Evolutionary conservation across 1,284 basidiomycete species (phyloP), one percentile per base, ranked within the genome.

Genomic region (Puccinia coronata): DNA sequence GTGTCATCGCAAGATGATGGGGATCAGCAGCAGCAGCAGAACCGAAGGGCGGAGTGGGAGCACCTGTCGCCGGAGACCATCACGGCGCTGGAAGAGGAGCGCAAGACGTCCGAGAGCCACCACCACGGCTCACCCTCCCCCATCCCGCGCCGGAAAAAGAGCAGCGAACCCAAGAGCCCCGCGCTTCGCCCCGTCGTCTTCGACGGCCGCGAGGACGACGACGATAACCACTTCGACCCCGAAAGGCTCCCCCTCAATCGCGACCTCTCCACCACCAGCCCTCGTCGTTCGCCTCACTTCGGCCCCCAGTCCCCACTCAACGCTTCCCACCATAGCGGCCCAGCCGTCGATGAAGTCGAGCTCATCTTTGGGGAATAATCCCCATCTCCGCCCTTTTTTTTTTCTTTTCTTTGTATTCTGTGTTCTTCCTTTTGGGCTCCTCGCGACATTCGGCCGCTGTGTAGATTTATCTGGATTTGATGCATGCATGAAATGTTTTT

Each of bases 21-120:
- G 1, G 63, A 80, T 18, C 53, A 80, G 28, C 67, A 71, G 25
- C 55, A 72, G 14, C 34, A 71, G 41, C 55, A 80, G 41, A 59
- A 55, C 63, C 49, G 77, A 34, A 65, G 77, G 34, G 77, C 77
- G 57, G 77, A 72, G 57, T 80, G 77, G 77, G 77, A 80, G 41
- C 77, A 80, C 70, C 49, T 80, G 31, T 80, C 77, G 34, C 77
- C 77, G 28, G 77, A 80, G 36, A 80, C 77, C n/a, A 80, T 80
- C 36, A 80, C 77, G 0, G 77, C 77, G 31, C 65, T 80, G 18
- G 77, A 80, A 59, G 77, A 80, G 39, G 77, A 80, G 41, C 23
- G 69, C 20, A 80, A 80, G 41, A 80, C 77, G 2, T 71, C 77
- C 18, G 69, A 80, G 63, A 61, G 41, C 31, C 51, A 71, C 31